phyloP scores from a whole-genome alignment of 2,329 filamentous ascomycete species.

The Aspergillus aculeatinus region DNA sequence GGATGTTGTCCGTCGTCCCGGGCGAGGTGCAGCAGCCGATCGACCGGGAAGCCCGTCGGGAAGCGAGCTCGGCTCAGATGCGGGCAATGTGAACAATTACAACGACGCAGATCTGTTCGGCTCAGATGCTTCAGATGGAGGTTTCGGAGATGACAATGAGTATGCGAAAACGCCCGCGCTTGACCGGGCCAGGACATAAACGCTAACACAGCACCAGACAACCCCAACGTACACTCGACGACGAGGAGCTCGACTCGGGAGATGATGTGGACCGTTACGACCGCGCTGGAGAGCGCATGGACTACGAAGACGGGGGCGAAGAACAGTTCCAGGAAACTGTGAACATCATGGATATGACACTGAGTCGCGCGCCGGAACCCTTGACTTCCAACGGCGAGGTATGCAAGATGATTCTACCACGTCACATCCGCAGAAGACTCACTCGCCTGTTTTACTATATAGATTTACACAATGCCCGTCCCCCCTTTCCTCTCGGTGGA shows the following conservation, averaged over 20 bases:
- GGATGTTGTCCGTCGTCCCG: constrained; percentile 37
- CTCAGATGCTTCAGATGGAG: constrained; percentile 45
- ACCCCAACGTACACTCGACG: constrained; percentile 53
- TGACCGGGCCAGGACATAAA: not conserved
- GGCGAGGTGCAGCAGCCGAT: constrained; percentile 25
- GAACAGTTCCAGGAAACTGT: constrained; percentile 48
- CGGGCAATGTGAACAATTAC: constrained; percentile 35
- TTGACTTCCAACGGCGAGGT: constrained; percentile 48
- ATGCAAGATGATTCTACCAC: constrained; percentile 11
- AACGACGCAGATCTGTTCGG: constrained; percentile 48
- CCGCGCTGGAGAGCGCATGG: constrained; percentile 48
- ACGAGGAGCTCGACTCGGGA: constrained; percentile 63
- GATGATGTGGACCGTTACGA: constrained; percentile 61
- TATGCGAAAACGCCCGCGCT: constrained; percentile 18
- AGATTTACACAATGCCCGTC: constrained; percentile 64
- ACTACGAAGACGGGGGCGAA: constrained; percentile 43
- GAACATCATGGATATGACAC: constrained; percentile 55
- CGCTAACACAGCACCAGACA: constrained; percentile 27
- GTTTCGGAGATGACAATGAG: constrained; percentile 33
- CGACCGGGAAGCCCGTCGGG: constrained; percentile 22
- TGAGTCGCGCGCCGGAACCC: constrained; percentile 59
- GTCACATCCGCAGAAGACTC: not conserved
- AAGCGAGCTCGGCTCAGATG: constrained; percentile 29
- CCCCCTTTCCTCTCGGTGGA: constrained; percentile 63
- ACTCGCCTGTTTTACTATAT: constrained; percentile 1